Conservation (phyloP, 2,329 filamentous ascomycete genomes). For the Beauveria medogensis region DNA sequence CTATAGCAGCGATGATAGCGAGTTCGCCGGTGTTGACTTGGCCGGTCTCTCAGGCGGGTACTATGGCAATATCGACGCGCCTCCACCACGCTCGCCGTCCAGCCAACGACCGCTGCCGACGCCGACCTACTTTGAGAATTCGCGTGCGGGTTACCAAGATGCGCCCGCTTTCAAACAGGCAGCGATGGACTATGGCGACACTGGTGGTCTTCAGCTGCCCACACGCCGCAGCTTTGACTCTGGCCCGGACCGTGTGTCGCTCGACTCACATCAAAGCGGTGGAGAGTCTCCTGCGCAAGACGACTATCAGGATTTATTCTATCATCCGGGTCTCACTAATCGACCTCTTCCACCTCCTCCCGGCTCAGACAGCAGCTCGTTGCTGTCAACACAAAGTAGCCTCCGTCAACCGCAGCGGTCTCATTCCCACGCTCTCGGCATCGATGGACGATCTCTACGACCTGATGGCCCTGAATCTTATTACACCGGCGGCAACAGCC, state of each 20-base stretch:
- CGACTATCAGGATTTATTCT: constrained; percentile 85
- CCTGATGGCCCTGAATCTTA: constrained; percentile 43
- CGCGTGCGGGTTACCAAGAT: constrained; percentile 21
- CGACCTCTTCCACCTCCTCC: constrained; percentile 57
- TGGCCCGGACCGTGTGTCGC: constrained; percentile 66
- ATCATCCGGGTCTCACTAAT: constrained; percentile 70
- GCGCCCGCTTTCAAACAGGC: constrained; percentile 47
- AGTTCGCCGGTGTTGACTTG: constrained; percentile 64
- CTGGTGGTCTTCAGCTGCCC: constrained; percentile 79
- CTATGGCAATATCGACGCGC: constrained; percentile 40
- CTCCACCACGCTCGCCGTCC: constrained; percentile 29
- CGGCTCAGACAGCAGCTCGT: constrained; percentile 52
- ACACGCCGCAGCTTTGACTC: constrained; percentile 83
- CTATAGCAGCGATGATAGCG: constrained; percentile 58
- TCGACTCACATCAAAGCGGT: constrained; percentile 47
- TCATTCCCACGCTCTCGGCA: constrained; percentile 41
- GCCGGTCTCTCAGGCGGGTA: constrained; percentile 67
- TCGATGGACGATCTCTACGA: constrained; percentile 33
- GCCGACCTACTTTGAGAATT: constrained; percentile 27
- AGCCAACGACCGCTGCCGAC: constrained; percentile 40
- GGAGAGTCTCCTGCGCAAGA: constrained; percentile 61
- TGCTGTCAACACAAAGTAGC: constrained; percentile 37
- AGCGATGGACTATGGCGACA: constrained; percentile 78
- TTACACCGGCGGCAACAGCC: constrained; percentile 25
- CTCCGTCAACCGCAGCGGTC: constrained; percentile 37